phyloP scores from a whole-genome alignment of 495 filamentous ascomycete species.

The Aspergillus egyptiacus region DNA sequence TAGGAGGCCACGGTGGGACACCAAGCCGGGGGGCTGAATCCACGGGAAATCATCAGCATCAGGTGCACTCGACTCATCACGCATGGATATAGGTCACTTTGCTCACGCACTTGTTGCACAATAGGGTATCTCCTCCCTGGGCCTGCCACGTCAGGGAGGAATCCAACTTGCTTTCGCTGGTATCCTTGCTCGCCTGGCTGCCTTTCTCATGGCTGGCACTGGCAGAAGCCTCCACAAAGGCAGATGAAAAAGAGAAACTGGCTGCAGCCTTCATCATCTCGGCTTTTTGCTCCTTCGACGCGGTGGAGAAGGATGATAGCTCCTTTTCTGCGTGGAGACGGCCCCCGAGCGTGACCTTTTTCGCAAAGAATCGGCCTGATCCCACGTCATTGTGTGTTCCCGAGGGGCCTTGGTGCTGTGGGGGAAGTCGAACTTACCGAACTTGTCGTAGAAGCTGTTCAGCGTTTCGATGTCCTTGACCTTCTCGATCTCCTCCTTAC shows the following conservation, averaged over 20 bases:
- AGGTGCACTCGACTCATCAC: neutral
- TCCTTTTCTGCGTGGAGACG: neutral
- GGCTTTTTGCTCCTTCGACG: neutral
- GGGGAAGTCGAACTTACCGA: no score
- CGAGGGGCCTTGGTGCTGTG: no score
- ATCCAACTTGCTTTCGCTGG: neutral
- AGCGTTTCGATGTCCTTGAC: neutral
- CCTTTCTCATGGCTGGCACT: neutral
- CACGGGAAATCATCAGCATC: neutral
- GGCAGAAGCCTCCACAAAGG: constrained; percentile 7
- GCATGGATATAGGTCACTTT: no score
- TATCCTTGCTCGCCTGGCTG: neutral
- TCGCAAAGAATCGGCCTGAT: neutral
- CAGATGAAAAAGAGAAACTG: constrained; percentile 8
- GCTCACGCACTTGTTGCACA: constrained; percentile 14
- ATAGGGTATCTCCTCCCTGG: constrained; percentile 9
- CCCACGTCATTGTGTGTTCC: no score
- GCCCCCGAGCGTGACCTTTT: neutral
- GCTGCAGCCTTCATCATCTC: neutral
- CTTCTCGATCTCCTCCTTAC: neutral
- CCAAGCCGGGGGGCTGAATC: constrained; percentile 9
- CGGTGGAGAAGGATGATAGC: neutral
- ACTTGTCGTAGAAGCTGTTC: neutral
- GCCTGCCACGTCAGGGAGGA: neutral
- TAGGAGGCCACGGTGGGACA: constrained; percentile 5